A percentile compares a stretch with the other conserved stretches of the same genome.
Evolutionary conservation across 148 eudicot genomes (phyloP).

Genomic region (Heliosperma pusillum): DNA sequence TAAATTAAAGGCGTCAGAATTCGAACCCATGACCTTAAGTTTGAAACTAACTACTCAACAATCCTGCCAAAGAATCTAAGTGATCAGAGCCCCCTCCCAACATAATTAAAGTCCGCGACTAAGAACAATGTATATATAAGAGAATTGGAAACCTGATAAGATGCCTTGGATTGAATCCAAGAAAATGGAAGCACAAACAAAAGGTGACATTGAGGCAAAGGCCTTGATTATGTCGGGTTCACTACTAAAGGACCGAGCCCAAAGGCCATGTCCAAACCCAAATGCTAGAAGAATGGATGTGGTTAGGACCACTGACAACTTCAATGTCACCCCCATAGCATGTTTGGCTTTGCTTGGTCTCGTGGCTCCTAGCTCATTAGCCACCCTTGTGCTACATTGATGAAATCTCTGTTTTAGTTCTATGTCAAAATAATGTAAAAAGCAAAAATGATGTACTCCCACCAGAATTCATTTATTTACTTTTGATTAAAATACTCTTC

Average conservation of each 20-base stretch:
- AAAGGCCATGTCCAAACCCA: constrained; percentile 53
- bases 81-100: too few relatives aligned
- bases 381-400: constrained; percentile 73
- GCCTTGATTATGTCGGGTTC: constrained; percentile 39
- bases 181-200: constrained; percentile 48
- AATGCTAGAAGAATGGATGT: constrained; percentile 42
- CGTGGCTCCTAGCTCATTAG: constrained; percentile 87
- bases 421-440: neutral
- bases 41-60: too few relatives aligned
- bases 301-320: constrained; percentile 56
- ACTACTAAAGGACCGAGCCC: constrained; percentile 66
- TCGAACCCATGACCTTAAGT: too few relatives aligned
- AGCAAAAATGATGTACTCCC: too few relatives aligned
- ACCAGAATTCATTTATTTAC: too few relatives aligned
- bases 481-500: too few relatives aligned
- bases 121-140: neutral
- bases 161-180: constrained; percentile 77
- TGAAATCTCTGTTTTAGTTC: neutral
- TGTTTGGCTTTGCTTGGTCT: constrained; percentile 51
- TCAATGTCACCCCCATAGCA: constrained; percentile 64
- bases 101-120: neutral
- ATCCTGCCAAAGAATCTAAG: too few relatives aligned
- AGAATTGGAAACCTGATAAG: constrained; percentile 52
- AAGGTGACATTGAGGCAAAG: constrained; percentile 58
- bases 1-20: too few relatives aligned